These are phyloP conservation scores for Blastobotrys terrestris DNA, from an alignment of 805 yeast genomes.

Conservation along the genomic window DNA sequence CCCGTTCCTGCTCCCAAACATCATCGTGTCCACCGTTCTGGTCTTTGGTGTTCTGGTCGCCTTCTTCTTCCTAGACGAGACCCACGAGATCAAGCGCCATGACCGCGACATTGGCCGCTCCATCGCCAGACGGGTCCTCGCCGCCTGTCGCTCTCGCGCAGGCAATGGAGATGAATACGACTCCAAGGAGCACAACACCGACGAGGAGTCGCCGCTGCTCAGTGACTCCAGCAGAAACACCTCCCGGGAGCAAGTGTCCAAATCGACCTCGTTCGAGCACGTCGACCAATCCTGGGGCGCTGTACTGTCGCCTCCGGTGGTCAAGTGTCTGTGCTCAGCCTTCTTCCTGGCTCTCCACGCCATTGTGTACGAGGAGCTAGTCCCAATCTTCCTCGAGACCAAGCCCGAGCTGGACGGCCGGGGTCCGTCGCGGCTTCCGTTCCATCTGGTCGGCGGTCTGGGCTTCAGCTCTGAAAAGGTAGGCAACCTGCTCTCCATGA, in stretches of 20 bases:
- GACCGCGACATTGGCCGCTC: constrained; percentile 40
- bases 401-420: constrained; percentile 18
- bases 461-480: constrained; percentile 42
- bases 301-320: constrained; percentile 17
- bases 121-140: neutral
- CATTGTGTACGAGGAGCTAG: constrained; percentile 46
- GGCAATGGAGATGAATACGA: neutral
- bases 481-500: constrained; percentile 45
- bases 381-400: constrained; percentile 49
- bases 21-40: constrained; percentile 39
- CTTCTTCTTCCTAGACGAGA: constrained; percentile 47
- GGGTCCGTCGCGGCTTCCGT: constrained; percentile 41
- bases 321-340: constrained; percentile 10
- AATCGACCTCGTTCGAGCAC: constrained; percentile 15
- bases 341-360: constrained; percentile 39
- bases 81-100: constrained; percentile 37
- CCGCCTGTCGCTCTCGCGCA: neutral
- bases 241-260: neutral
- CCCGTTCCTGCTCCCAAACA: constrained; percentile 50
- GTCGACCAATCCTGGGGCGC: constrained; percentile 19
- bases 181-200: neutral
- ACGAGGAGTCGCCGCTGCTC: constrained; percentile 4
- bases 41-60: constrained; percentile 35
- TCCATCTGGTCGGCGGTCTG: constrained; percentile 46
- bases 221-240: neutral